phyloP scores from a whole-genome alignment of 2,329 filamentous ascomycete species.

The Colletotrichum phormii region DNA sequence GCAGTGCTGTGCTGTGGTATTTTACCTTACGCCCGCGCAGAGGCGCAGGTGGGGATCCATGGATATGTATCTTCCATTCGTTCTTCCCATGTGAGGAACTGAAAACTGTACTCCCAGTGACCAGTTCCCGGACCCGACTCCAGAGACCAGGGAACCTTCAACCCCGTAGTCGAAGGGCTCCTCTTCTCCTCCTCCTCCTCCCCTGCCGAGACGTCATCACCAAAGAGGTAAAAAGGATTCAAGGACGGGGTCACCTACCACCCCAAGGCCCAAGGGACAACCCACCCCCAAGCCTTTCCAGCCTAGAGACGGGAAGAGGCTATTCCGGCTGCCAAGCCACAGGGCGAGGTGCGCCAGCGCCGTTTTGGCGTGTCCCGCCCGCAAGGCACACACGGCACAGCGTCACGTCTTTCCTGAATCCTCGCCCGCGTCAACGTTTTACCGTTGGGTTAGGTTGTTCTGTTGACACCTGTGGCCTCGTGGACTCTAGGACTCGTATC shows the following conservation, averaged over 20 bases:
- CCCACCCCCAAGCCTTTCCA: background rate
- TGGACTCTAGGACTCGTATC: background rate
- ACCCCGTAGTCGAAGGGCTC: background rate
- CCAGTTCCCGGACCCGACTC: background rate
- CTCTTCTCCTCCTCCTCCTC: background rate
- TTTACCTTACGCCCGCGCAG: background rate
- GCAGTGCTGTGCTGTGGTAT: background rate
- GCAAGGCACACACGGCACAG: background rate
- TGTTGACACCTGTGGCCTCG: background rate
- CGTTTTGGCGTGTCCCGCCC: background rate
- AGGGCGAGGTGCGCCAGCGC: slow-evolving; percentile 15
- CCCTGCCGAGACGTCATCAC: slow-evolving; percentile 2
- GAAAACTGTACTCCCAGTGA: background rate
- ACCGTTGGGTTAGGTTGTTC: no score
- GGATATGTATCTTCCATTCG: background rate
- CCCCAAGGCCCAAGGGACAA: no score
- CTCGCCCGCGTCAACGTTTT: background rate
- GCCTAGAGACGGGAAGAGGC: slow-evolving; percentile 12
- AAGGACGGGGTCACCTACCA: background rate
- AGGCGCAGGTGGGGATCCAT: background rate
- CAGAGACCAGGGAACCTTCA: background rate
- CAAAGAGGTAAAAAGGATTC: slow-evolving; percentile 26
- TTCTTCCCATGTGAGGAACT: background rate
- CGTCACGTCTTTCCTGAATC: background rate
- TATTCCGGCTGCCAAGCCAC: slow-evolving; percentile 23